phyloP scores from a whole-genome alignment of 306 rosid species.

The Medicago truncatula region DNA sequence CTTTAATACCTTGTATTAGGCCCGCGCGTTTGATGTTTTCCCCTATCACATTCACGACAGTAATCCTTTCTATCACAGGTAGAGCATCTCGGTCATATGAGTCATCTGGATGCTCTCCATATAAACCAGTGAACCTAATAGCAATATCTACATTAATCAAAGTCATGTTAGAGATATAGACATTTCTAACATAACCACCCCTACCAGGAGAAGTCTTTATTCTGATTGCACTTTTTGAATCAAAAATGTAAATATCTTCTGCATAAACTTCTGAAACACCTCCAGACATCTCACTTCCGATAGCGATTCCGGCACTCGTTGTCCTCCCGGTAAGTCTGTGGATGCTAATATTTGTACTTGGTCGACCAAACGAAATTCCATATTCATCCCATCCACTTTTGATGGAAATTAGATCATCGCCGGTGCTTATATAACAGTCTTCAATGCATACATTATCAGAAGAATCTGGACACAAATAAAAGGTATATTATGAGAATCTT shows the following conservation, averaged over 20 bases:
- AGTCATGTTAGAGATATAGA: slow-evolving; percentile 61
- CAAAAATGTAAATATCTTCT: slow-evolving; percentile 58
- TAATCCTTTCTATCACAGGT: slow-evolving; percentile 62
- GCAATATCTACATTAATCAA: slow-evolving; percentile 63
- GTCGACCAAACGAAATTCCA: slow-evolving; percentile 71
- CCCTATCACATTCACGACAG: slow-evolving; percentile 61
- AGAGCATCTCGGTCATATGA: slow-evolving; percentile 59
- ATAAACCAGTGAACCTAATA: slow-evolving; percentile 67
- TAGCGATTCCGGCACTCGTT: slow-evolving; percentile 66
- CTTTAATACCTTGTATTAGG: slow-evolving; percentile 68
- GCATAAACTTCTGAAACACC: slow-evolving; percentile 75
- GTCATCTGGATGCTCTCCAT: slow-evolving; percentile 76
- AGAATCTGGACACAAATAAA: slow-evolving; percentile 61
- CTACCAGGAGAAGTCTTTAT: slow-evolving; percentile 81
- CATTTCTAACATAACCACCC: slow-evolving; percentile 75
- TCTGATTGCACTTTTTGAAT: slow-evolving; percentile 57
- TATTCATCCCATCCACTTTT: slow-evolving; percentile 90
- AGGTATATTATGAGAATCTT: slow-evolving; percentile 38
- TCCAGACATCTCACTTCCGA: slow-evolving; percentile 92
- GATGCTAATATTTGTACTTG: slow-evolving; percentile 67
- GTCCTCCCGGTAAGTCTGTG: slow-evolving; percentile 57
- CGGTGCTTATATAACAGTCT: slow-evolving; percentile 81
- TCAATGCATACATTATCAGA: slow-evolving; percentile 73
- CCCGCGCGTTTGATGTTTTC: slow-evolving; percentile 62
- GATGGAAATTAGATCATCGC: slow-evolving; percentile 74